Evolutionary conservation across 2,329 filamentous ascomycete species (phyloP).

Genomic region (Clarireedia paspali): DNA sequence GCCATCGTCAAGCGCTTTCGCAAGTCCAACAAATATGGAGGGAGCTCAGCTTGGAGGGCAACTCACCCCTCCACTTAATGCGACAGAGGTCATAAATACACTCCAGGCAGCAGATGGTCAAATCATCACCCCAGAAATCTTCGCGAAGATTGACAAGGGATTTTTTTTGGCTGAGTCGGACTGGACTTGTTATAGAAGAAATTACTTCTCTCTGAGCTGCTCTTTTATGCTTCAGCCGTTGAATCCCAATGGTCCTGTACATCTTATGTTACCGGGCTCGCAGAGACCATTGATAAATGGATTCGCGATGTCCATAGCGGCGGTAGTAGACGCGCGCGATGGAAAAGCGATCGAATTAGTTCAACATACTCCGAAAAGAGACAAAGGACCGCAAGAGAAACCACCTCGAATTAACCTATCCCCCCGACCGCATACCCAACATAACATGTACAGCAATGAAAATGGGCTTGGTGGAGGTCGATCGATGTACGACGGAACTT

Average conservation of each 20-base stretch:
- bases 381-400: constrained; percentile 60
- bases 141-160: constrained; percentile 62
- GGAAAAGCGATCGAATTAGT: constrained; percentile 63
- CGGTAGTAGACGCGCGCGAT: constrained; percentile 53
- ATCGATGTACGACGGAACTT: constrained; percentile 17
- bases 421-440: constrained; percentile 23
- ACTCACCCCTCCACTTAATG: constrained; percentile 29
- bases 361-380: constrained; percentile 67
- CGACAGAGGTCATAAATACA: constrained; percentile 36
- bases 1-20: constrained; percentile 28
- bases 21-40: constrained; percentile 30
- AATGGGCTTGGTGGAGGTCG: constrained; percentile 17
- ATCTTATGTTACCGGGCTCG: constrained; percentile 21
- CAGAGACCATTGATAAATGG: constrained; percentile 38
- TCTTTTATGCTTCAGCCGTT: constrained; percentile 50
- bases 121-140: constrained; percentile 51
- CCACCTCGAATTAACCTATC: constrained; percentile 40
- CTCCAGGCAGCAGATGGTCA: constrained; percentile 43
- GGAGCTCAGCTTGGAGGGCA: constrained; percentile 16
- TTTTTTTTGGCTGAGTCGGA: constrained; percentile 59
- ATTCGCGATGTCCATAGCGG: constrained; percentile 60
- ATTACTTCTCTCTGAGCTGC: constrained; percentile 63
- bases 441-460: constrained; percentile 21
- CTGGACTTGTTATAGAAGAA: constrained; percentile 69
- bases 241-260: constrained; percentile 36